phyloP scores from a whole-genome alignment of 2,329 filamentous ascomycete species.

The Aspergillus sojae region DNA sequence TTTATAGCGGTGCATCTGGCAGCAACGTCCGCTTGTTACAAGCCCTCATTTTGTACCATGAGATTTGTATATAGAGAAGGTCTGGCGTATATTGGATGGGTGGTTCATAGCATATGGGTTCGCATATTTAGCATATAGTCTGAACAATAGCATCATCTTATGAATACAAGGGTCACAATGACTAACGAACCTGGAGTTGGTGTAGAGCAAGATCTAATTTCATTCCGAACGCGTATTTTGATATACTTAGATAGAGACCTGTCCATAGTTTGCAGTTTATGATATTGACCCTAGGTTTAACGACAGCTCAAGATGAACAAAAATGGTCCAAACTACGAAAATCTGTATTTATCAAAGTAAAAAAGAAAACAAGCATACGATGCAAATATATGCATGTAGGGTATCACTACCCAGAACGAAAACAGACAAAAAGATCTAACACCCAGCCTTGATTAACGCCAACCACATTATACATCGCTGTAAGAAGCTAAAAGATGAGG shows the following conservation, averaged over 20 bases:
- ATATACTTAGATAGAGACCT: background rate
- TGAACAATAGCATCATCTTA: background rate
- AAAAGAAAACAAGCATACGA: background rate
- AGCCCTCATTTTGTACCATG: background rate
- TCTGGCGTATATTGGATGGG: background rate
- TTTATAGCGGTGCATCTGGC: background rate
- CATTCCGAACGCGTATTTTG: background rate
- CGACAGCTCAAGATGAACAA: background rate
- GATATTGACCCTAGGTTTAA: background rate
- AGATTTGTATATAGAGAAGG: background rate
- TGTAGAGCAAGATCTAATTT: background rate
- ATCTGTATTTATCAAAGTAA: background rate
- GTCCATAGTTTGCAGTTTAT: background rate
- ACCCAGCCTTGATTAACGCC: slow-evolving; percentile 2
- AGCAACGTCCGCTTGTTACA: background rate
- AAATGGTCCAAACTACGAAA: background rate
- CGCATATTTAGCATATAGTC: slow-evolving; percentile 1
- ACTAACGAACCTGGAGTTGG: too few relatives aligned
- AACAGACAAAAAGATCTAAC: background rate
- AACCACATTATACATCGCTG: slow-evolving; percentile 1
- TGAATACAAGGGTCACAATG: background rate
- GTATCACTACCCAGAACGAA: background rate
- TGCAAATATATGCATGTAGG: background rate
- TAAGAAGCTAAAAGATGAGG: slow-evolving; percentile 51
- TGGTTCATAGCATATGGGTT: background rate